Evolutionary conservation across 805 yeast species (phyloP), one percentile per base, ranked within the genome.

Genomic region (Pichia pseudocactophila): DNA sequence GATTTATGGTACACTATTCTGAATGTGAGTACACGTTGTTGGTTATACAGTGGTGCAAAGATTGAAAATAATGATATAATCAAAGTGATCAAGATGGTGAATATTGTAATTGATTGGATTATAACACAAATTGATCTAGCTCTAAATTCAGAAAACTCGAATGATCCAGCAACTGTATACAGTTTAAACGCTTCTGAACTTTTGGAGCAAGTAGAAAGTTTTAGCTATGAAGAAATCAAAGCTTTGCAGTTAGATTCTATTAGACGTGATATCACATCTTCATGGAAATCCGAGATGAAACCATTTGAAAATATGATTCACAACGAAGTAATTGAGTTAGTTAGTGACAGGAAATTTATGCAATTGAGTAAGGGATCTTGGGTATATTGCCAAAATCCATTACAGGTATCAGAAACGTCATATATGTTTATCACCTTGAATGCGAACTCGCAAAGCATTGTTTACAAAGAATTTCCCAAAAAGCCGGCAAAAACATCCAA

Each of bases 331-430:
- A 64, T 70, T 44, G 80, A 78, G 31, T 83, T 82, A 56, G 87
- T 85, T 13, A 73, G 74, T 44, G 88, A 82, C 56, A 92, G 83
- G 62, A 70, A 90, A 52, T 76, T 81, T 36, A 61, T 82, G 44
- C 80, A 78, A 54, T 62, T 86, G 38, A 76, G 86, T 22, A 78
- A 73, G 53, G 95, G 95, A 1, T 73, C 83, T 2, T 86, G 95
- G 95, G 89, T 82, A 12, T 81, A 69, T 55, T 71, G 80, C 1
- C 81, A 78, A 30, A 64, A 70, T 40, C 87, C 82, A 20, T 46
- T 50, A 39, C 57, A 50, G 11, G 33, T 47, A 3, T 27, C 44
- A 10, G 44, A 44, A 37, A 34, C 38, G 5, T 42, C 47, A 27
- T 51, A 46, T 37, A 78, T 70, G 56, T 83, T 73, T 55, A 68